Base-by-base conservation (phyloP, 75 land plant genomes). In the Gnetum montanum region DNA sequence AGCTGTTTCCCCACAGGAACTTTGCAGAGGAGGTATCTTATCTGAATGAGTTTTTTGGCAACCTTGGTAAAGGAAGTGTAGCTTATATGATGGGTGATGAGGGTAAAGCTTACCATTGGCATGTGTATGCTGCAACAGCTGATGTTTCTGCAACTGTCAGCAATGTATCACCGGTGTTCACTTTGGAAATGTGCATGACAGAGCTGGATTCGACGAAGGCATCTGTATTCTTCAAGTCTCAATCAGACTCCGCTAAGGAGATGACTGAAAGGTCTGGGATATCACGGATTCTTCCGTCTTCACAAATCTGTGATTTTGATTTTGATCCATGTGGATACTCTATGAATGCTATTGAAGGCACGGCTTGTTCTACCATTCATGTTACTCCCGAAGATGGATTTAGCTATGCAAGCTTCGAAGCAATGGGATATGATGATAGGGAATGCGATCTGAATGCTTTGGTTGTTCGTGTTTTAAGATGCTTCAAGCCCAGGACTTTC, bases 241-340 rank as follows among this genome's bases (percentile, higher is more conserved):
- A 57, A 6, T 27, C 61, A 12, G 45, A 58, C 18, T 70, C 81
- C 4, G 84, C 83, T 13, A 35, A 36, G 19, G 61, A 60, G 3
- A 87, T 84, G 81, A 87, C 90, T 7, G 30, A 52, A 25, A 44
- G 27, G 5, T 79, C 88, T 31, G 84, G 81, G 19, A 87, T 87
- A 4, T 33, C 62, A 35, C 56, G 68, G 7, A 72, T 86, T 41
- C 76, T 84, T n/a, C 91, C 91, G 8, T 65, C 61, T 7, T 85
- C 81, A 27, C 31, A 71, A 3, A 87, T 87, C 4, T 84, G 90
- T 52, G 92, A 84, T 47, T 87, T 80, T 45, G 81, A 84, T 27
- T 87, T 87, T 69, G 92, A 87, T 18, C 92, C 92, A 2, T 87
- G 92, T 58, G 92, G 92, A 4, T 87, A 87, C 31, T 87, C 92